Base-by-base conservation (phyloP, 2,329 filamentous ascomycete species). In the Ophiosphaerella herpotricha region DNA sequence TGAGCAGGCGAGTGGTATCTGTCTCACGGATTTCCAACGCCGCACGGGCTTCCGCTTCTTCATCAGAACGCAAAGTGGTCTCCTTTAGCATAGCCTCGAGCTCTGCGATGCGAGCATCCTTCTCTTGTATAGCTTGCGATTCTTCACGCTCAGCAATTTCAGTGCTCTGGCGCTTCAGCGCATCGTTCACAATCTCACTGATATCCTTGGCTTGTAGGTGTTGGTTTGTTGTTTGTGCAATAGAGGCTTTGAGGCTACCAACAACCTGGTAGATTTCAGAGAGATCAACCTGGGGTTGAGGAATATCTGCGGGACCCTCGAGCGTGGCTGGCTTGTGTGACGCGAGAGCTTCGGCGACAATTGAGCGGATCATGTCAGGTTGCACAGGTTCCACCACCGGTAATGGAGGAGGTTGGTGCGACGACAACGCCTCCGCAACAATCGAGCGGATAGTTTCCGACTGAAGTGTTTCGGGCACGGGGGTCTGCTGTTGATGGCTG, bases 241-340 rank as follows among this genome's bases (percentile, higher is more conserved):
- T 76, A 1, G 77, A 77, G 36, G 76, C 72, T 54, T 79, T 79
- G 63, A 80, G 72, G 48, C 78, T 77, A 26, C 75, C 75, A 35
- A 80, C 69, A 9, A 76, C 72, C 52, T 78, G 74, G 52, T 78
- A 77, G 36, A 80, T 70, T 39, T 79, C 77, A 45, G 72, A 68
- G 56, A 74, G 60, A 35, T 74, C 71, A 35, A 72, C 52, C 43
- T 68, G 65, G 41, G 70, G 68, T 40, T 72, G 70, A 38, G 70
- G 63, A 48, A 71, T 67, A 33, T 71, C 67, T 23, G 67, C 57
- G 12, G 68, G 66, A 36, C 67, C 64, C 37, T 69, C 64, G 11
- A 72, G 53, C 29, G 63, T 48, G 14, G 55, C 54, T 40, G 68
- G 63, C 46, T 66, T 68, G 38, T 71, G 64, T 40, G 66, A 62